Evolutionary conservation across 768 basidiomycete species (phyloP), one percentile per base, ranked within the genome.

Genomic region (Xanthoconium stramineum): DNA sequence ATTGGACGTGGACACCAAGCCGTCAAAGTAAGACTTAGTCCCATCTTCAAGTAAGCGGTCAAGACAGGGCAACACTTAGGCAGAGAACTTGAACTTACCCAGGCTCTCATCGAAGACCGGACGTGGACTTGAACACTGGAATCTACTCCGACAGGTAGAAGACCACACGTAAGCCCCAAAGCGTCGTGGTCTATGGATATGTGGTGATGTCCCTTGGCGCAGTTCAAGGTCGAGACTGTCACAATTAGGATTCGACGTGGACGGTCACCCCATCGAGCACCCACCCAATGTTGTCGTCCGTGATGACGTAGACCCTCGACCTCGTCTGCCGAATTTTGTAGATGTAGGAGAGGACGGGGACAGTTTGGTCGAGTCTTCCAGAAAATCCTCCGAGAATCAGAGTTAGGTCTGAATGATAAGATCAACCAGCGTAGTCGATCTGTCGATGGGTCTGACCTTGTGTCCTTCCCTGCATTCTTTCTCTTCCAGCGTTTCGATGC

Each of bases 261-360:
- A 36, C 13, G 72, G 79, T 58, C 64, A 94, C 95, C 56, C 76
- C 72, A 56, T 91, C 84, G 3, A 99, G 80, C 0, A 95, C 85
- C 91, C 96, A 98, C 5, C 86, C 91, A 13, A 97, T 77, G 59
- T 88, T 94, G 47, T 98, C 94, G 49, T 94, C 91, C n/a, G 91
- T 92, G 12, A 95, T 76, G 0, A 82, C 91, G 68, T 85, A 95
- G 3, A 88, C 81, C 20, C 77, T 77, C 11, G 80, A 68, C 32
- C 85, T 77, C 20, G 53, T 71, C 62, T 78, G 81, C 43, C 91
- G 83, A 20, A 95, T 75, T 69, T 93, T 93, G 72, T 94, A 83
- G 2, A 98, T 73, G 47, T 87, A 81, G 3, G 94, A 90, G 12
- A 99, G 79, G 0, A 91, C 88, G 65, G 97, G 94, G 5, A 95